A percentile compares a stretch with the other conserved stretches of the same genome.
Evolutionary conservation across 202 grass and related monocot genomes (phyloP).

Genomic region (Saccharum hybrid): DNA sequence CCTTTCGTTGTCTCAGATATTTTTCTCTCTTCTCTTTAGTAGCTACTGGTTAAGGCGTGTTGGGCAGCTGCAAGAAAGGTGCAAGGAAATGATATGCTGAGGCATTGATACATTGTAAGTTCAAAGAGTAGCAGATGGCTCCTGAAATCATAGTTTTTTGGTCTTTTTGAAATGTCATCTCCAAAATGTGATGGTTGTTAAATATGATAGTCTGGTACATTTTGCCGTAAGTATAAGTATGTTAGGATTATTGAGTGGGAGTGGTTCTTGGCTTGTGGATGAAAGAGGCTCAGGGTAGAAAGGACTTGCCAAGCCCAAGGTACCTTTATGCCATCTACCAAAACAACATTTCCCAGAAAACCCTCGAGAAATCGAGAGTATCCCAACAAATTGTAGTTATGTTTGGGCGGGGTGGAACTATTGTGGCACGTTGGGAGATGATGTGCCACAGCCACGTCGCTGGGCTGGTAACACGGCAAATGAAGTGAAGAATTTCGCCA

Average conservation of each 20-base stretch:
- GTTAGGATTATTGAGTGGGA: background rate
- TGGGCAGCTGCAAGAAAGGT: slow-evolving; percentile 41
- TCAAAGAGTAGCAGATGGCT: slow-evolving; percentile 37
- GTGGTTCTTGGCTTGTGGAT: slow-evolving; percentile 9
- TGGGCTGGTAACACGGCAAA: background rate
- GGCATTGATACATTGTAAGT: slow-evolving; percentile 44
- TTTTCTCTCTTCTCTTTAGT: slow-evolving; percentile 1
- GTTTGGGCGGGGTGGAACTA: slow-evolving; percentile 6
- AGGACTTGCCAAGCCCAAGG: slow-evolving; percentile 14
- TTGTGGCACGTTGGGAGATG: slow-evolving; percentile 10
- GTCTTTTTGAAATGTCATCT: slow-evolving; percentile 18
- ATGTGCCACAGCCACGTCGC: background rate
- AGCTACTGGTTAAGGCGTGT: slow-evolving; percentile 41
- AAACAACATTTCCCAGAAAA: background rate
- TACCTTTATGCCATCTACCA: background rate
- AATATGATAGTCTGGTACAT: slow-evolving; percentile 41
- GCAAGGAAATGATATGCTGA: slow-evolving; percentile 34
- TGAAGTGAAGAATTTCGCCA: background rate
- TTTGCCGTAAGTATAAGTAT: slow-evolving; percentile 31
- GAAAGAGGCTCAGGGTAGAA: slow-evolving; percentile 26
- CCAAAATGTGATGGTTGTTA: slow-evolving; percentile 35
- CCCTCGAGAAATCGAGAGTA: background rate
- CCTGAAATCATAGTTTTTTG: slow-evolving; percentile 40
- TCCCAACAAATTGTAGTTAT: background rate
- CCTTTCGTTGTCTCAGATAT: slow-evolving; percentile 39